Conservation (phyloP, 2,329 filamentous ascomycete species). For the Tolypocladium capitatum region DNA sequence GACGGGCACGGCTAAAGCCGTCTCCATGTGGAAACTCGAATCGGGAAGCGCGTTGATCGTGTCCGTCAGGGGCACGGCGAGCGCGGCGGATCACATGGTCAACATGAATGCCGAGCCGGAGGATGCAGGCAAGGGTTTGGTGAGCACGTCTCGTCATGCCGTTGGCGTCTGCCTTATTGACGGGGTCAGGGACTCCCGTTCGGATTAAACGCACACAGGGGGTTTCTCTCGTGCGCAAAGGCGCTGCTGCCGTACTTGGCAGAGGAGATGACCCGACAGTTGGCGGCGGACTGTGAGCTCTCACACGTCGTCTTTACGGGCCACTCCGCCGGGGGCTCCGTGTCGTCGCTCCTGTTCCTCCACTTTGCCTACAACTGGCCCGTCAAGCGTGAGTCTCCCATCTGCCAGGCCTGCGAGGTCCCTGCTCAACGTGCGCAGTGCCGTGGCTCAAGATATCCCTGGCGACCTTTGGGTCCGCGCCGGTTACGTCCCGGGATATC, state of each 20-base stretch:
- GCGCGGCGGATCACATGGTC: conserved; percentile 10
- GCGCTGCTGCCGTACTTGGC: conserved; percentile 6
- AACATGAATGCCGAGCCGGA: conserved; percentile 8
- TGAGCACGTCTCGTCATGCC: not conserved
- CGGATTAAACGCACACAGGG: conserved; percentile 5
- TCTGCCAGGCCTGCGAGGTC: too few species aligned
- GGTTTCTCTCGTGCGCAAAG: conserved; percentile 9
- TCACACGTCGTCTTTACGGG: conserved; percentile 9
- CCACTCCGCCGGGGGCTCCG: conserved; percentile 12
- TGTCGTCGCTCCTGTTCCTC: conserved; percentile 8
- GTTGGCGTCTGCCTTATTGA: not conserved
- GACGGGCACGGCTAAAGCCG: conserved; percentile 8
- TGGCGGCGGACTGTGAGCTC: not conserved
- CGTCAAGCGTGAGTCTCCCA: not conserved
- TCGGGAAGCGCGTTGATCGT: conserved; percentile 6
- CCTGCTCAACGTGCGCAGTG: not conserved
- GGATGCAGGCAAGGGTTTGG: conserved; percentile 3
- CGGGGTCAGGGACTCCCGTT: not conserved
- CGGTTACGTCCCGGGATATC: conserved; percentile 6
- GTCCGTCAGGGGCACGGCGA: conserved; percentile 9
- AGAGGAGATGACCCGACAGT: conserved; percentile 4
- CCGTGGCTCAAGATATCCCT: conserved; percentile 4
- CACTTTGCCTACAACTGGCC: conserved; percentile 3
- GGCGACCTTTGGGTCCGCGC: conserved; percentile 10
- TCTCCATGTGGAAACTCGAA: conserved; percentile 9